Conservation (phyloP, 1,284 basidiomycete species). For the Puccinia coronata region DNA sequence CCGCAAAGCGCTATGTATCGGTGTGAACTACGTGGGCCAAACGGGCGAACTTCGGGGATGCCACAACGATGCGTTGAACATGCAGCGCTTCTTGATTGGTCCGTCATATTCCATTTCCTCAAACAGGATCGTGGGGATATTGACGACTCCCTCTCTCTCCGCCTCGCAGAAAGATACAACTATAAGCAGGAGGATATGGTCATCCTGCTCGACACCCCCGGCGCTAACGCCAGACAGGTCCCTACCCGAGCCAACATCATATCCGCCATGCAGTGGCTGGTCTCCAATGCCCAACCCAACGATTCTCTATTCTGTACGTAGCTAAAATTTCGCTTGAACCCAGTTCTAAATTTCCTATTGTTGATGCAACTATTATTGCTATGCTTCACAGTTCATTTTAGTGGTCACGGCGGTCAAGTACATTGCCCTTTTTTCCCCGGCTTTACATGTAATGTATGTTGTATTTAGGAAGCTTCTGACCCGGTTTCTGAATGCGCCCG, state of each 20-base stretch:
- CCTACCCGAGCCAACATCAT: constrained; percentile 84
- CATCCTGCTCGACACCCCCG: constrained; percentile 75
- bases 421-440: not conserved
- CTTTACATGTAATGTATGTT: not conserved
- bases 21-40: constrained; percentile 78
- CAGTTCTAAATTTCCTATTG: constrained; percentile 55
- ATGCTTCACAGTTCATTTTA: constrained; percentile 28
- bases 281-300: constrained; percentile 72
- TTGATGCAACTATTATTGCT: not conserved
- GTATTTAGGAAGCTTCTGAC: constrained; percentile 59
- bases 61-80: constrained; percentile 81
- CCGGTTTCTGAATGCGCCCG: not conserved
- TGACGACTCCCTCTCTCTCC: not conserved
- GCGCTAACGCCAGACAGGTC: constrained; percentile 65
- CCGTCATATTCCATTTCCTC: constrained; percentile 53
- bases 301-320: constrained; percentile 78
- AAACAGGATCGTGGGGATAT: not conserved
- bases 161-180: constrained; percentile 63
- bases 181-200: constrained; percentile 82
- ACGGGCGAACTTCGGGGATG: constrained; percentile 71
- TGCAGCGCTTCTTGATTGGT: constrained; percentile 73
- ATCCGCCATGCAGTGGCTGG: constrained; percentile 85
- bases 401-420: constrained; percentile 78
- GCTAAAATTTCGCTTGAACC: constrained; percentile 60
- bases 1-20: constrained; percentile 62